Base-by-base conservation (phyloP, 164 flowering plant species). In the Vitis cinerea region DNA sequence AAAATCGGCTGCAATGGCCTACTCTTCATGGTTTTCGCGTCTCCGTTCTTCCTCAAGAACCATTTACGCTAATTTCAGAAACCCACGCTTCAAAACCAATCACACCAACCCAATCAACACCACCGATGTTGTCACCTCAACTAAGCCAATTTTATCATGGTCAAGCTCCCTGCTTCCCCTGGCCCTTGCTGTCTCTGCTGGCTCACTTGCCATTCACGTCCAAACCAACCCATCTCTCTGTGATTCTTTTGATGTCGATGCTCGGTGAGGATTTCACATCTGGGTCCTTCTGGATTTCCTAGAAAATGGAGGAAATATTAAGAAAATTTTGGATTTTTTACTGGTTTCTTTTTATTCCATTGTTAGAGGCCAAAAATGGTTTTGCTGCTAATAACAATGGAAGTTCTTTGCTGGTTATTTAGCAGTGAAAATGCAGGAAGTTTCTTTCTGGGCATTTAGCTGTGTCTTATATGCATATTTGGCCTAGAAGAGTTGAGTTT, bases 101-200 rank as follows among this genome's bases (percentile, higher is more conserved):
- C 65, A 14, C 54, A 49, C 9, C 59, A 59, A 65, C 57, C 52
- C 37, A n/a, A 61, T 23, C 59, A 17, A 60, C n/a, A 19, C 52
- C 11, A 59, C 10, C 61, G 66, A 56, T 61, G 78, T 2, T 57
- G 68, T 10, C 53, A 56, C 8, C 16, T 59, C 74, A 10, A 61
- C 30, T 9, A 59, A 37, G 4, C 59, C 60, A 5, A 61, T 61
- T 4, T 17, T 63, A 1, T 68, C 76, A 60, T 84, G 82, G 83
- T 57, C 69, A 1, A 55, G 68, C 56, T 76, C 85, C 69, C 59
- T 84, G 61, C 71, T 87, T 16, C 91, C 93, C 5, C 29, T 89
- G 3, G 82, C 91, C 4, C 59, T 84, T 10, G 85, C 88, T 5
- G 76, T 73, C 16, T 81, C 89, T 19, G 85, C 87, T 65, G 90